phyloP scores from a whole-genome alignment of 2,329 filamentous ascomycete genomes.

The Cladosporium sp. region DNA sequence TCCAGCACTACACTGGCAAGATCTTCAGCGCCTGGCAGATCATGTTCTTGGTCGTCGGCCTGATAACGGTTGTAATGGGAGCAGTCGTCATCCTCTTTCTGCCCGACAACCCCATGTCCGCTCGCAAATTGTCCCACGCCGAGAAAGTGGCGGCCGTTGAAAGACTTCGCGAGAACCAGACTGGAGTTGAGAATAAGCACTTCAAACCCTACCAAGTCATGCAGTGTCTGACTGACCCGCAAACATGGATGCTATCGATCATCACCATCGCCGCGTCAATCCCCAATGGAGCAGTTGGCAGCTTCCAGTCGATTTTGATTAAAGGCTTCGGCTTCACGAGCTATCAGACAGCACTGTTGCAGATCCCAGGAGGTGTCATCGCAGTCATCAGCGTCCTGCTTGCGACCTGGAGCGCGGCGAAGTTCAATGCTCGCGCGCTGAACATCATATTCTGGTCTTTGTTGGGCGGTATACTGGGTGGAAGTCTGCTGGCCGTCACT shows the following conservation, averaged over 20 bases:
- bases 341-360: slow-evolving; percentile 56
- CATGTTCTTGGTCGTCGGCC: slow-evolving; percentile 27
- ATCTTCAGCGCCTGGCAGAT: slow-evolving; percentile 17
- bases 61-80: slow-evolving; percentile 49
- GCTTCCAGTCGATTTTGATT: slow-evolving; percentile 57
- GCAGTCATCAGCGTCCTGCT: slow-evolving; percentile 41
- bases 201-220: slow-evolving; percentile 52
- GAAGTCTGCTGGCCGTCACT: slow-evolving; percentile 49
- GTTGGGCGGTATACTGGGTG: slow-evolving; percentile 40
- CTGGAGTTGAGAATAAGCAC: slow-evolving; percentile 37
- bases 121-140: slow-evolving; percentile 52
- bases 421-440: slow-evolving; percentile 30
- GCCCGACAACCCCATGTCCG: slow-evolving; percentile 60
- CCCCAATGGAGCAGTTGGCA: slow-evolving; percentile 54
- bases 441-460: slow-evolving; percentile 28
- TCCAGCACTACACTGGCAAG: slow-evolving; percentile 25
- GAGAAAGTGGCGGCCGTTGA: slow-evolving; percentile 59
- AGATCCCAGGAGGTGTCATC: slow-evolving; percentile 60
- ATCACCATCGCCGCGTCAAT: slow-evolving; percentile 49
- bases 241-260: slow-evolving; percentile 57
- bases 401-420: slow-evolving; percentile 42
- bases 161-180: slow-evolving; percentile 42
- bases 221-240: slow-evolving; percentile 53
- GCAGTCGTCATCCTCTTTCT: slow-evolving; percentile 53
- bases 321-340: slow-evolving; percentile 54